Conservation (phyloP, 106 monocot genomes). For the Xerophyta viscosa region DNA sequence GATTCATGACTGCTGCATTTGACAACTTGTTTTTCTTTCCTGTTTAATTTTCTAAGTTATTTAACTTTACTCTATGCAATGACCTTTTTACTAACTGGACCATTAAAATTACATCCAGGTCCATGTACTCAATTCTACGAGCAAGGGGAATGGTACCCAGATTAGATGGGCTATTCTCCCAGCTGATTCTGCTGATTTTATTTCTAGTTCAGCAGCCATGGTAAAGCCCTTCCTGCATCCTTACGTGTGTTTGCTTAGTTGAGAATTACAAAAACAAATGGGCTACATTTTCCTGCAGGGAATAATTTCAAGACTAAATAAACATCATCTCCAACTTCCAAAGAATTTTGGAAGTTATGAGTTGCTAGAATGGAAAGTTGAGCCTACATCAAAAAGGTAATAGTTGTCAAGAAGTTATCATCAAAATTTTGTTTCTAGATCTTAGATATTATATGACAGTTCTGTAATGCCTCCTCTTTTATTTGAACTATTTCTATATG, state of each 20-base stretch:
- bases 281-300: conserved; percentile 30
- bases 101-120: conserved; percentile 32
- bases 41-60: background rate
- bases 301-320: conserved; percentile 76
- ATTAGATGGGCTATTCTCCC: conserved; percentile 70
- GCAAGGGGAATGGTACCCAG: conserved; percentile 53
- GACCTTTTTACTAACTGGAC: background rate
- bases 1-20: no score
- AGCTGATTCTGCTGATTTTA: conserved; percentile 38
- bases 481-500: no score
- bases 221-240: conserved; percentile 23
- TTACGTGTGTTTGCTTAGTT: background rate
- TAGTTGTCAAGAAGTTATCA: background rate
- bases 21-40: no score
- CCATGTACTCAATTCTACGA: conserved; percentile 33
- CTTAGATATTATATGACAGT: background rate
- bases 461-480: background rate
- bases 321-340: conserved; percentile 75
- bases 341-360: conserved; percentile 80
- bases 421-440: background rate
- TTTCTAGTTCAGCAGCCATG: conserved; percentile 68
- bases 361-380: conserved; percentile 79
- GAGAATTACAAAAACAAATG: background rate
- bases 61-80: background rate
- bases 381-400: conserved; percentile 70